phyloP scores from a whole-genome alignment of 352 stramenopile genomes.

The Globisporangium viniferum region DNA sequence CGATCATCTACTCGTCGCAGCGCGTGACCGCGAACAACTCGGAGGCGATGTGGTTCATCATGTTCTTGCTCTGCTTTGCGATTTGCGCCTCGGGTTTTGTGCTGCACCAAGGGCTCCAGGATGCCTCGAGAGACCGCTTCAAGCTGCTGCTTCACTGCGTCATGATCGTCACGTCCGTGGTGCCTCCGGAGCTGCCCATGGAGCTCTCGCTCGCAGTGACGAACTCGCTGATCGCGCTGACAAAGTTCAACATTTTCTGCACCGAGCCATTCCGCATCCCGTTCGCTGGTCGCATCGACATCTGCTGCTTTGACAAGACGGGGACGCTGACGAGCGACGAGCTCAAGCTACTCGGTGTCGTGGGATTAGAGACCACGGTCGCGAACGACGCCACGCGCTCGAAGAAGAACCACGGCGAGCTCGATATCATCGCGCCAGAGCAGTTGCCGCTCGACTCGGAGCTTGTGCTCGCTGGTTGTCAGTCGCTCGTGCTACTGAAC shows the following conservation, averaged over 20 bases:
- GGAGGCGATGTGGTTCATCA: conserved; percentile 94
- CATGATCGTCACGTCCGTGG: conserved; percentile 95
- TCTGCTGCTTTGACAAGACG: conserved; percentile 96
- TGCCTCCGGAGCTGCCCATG: conserved; percentile 95
- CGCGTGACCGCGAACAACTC: conserved; percentile 85
- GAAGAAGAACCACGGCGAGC: conserved; percentile 15
- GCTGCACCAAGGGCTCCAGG: conserved; percentile 46
- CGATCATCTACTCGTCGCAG: conserved; percentile 93
- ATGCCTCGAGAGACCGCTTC: conserved; percentile 72
- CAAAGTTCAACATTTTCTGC: conserved; percentile 90
- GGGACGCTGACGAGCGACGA: conserved; percentile 94
- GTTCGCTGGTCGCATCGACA: conserved; percentile 86
- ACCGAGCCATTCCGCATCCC: conserved; percentile 95
- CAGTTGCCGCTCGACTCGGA: conserved; percentile 35
- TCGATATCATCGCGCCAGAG: conserved; percentile 31
- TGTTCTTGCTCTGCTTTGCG: conserved; percentile 90
- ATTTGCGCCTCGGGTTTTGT: conserved; percentile 83
- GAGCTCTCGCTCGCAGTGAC: conserved; percentile 94
- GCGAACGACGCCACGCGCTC: neutral
- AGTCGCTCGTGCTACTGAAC: conserved; percentile 90
- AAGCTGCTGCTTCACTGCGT: conserved; percentile 93
- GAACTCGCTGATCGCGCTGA: conserved; percentile 87
- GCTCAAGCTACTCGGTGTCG: conserved; percentile 56
- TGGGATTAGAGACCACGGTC: conserved; percentile 20
- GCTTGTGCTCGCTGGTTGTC: conserved; percentile 74